phyloP scores from a whole-genome alignment of 2,329 filamentous ascomycete species.

The Neoscytalidium dimidiatum region DNA sequence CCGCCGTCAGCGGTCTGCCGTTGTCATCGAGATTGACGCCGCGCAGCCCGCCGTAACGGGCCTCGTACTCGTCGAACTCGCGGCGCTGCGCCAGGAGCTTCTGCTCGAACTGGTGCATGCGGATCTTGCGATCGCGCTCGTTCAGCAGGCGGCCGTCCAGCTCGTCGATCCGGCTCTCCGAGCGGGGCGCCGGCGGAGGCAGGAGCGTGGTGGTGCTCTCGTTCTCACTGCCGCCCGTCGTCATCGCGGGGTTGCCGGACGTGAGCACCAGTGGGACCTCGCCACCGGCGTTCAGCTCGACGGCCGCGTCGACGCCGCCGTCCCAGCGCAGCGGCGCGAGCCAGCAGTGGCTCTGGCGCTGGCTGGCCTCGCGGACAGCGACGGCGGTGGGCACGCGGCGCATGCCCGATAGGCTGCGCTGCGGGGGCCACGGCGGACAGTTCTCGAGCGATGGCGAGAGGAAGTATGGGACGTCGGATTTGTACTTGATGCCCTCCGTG shows the following conservation, averaged over 20 bases:
- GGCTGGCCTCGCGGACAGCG: conserved; percentile 29
- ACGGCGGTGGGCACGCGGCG: conserved; percentile 24
- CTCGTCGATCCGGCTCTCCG: neutral
- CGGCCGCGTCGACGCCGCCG: neutral
- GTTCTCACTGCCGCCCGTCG: neutral
- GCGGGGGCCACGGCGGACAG: conserved; percentile 39
- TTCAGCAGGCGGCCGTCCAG: conserved; percentile 10
- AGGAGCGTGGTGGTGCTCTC: neutral
- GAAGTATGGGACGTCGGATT: conserved; percentile 41
- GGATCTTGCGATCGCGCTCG: conserved; percentile 11
- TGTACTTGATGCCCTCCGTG: conserved; percentile 38
- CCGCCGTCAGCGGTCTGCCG: neutral
- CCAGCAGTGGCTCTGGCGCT: conserved; percentile 39
- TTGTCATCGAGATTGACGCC: neutral
- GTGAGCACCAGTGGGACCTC: neutral
- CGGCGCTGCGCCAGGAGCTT: neutral
- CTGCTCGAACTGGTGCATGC: conserved; percentile 11
- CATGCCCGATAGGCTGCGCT: neutral
- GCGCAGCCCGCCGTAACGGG: neutral
- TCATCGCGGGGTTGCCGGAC: neutral
- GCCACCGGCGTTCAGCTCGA: neutral
- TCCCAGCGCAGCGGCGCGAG: conserved; percentile 31
- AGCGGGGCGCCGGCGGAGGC: neutral
- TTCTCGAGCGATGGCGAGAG: conserved; percentile 41
- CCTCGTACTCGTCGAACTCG: conserved; percentile 6